Evolutionary conservation across 768 basidiomycete species (phyloP).

Genomic region (Hygrophorus russula): DNA sequence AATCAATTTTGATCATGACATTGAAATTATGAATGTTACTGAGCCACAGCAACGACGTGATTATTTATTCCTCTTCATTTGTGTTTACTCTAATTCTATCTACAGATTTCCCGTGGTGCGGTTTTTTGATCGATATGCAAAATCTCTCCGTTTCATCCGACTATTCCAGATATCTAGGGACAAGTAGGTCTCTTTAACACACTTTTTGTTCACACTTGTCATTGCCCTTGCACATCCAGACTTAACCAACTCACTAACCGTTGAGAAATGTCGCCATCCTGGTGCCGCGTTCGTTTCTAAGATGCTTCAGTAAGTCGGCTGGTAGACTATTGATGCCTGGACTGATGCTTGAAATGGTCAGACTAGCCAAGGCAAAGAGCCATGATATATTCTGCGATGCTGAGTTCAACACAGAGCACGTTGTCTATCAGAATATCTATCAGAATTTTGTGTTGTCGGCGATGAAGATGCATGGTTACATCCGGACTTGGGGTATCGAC

Average conservation of each 20-base stretch:
- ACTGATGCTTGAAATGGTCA: slow-evolving; percentile 15
- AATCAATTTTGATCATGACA: slow-evolving; percentile 68
- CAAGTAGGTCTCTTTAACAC: slow-evolving; percentile 30
- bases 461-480: slow-evolving; percentile 80
- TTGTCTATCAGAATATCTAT: slow-evolving; percentile 75
- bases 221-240: slow-evolving; percentile 17
- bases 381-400: slow-evolving; percentile 78
- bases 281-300: slow-evolving; percentile 57
- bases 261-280: slow-evolving; percentile 53
- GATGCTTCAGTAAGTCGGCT: slow-evolving; percentile 54
- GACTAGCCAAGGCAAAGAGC: slow-evolving; percentile 59
- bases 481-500: slow-evolving; percentile 47
- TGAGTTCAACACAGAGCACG: slow-evolving; percentile 46
- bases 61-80: slow-evolving; percentile 1
- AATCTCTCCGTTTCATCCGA: slow-evolving; percentile 74
- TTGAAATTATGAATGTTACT: slow-evolving; percentile 40
- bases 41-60: slow-evolving; percentile 33
- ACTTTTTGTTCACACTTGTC: background rate
- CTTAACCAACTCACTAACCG: slow-evolving; percentile 56
- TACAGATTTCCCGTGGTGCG: slow-evolving; percentile 91
- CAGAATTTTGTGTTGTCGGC: slow-evolving; percentile 75
- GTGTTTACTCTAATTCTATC: background rate
- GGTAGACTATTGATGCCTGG: background rate
- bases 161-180: slow-evolving; percentile 54
- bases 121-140: slow-evolving; percentile 63